Base-by-base conservation (phyloP, 352 stramenopile species). In the Globisporangium cylindrosporum region DNA sequence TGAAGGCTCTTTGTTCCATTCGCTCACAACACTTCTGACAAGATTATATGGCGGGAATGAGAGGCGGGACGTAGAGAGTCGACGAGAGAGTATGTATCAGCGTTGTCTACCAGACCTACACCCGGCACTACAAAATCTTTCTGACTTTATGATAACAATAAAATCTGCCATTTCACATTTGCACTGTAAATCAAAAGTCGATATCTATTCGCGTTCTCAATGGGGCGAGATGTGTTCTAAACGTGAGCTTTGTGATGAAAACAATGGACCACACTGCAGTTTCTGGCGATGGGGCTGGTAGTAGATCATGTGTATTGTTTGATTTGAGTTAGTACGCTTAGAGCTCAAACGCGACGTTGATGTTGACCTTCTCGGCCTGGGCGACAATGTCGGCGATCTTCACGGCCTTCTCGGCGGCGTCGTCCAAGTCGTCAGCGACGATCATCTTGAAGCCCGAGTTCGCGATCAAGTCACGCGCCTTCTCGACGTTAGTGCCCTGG, bases 401-500 rank as follows among this genome's bases (percentile, higher is more conserved):
- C 60, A 99, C 97, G 27, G 97, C 97, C 87, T 98, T 98, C 68
- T 90, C 80, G 32, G 96, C 96, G 38, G 96, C 97, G 82, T 98
- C 93, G 60, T 99, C 97, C 43, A 99, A 80, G 82, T 99, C 95
- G 74, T 98, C 82, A 49, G 94, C 84, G 24, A 97, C 90, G 68
- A 97, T 98, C 85, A 99, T 97, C 74, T 97, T 90, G 67, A 98
- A 94, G 64, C 94, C 95, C 71, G 84, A 97, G 62, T 89, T 90
- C 62, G 90, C 80, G 76, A 99, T 97, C 70, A 99, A 84, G 68
- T 97, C 86, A 66, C 97, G 96, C 20, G 91, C 97, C 74, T 92
- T 87, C 71, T 98, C 91, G 24, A 99, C 96, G 85, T 99, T 99
- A 59, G 97, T 99, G 68, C 98, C 98, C 80, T 99, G 88, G 64